These are phyloP conservation scores for Bolboschoenoplectus hybrid DNA, from an alignment of 202 grass and related monocot genomes.

Conservation along the genomic window DNA sequence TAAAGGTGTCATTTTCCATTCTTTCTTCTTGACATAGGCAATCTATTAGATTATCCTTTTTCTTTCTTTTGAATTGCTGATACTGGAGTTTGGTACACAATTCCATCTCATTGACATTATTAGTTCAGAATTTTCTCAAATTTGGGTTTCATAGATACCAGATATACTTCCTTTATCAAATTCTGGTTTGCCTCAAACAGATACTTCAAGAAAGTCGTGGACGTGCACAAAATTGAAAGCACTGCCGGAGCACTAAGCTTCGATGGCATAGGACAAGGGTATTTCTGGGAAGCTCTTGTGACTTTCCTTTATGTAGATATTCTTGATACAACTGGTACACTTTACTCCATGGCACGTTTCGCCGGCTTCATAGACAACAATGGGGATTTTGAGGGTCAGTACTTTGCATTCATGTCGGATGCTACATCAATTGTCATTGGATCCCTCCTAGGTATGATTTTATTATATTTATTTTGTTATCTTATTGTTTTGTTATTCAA, in stretches of 20 bases:
- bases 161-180: background rate
- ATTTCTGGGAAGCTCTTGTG: conserved; percentile 92
- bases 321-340: conserved; percentile 84
- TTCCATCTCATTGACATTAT: background rate
- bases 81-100: background rate
- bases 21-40: conserved; percentile 7
- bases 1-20: background rate
- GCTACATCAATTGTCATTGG: conserved; percentile 81
- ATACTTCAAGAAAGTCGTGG: conserved; percentile 81
- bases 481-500: background rate
- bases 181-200: conserved; percentile 12
- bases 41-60: background rate
- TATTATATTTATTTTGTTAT: background rate
- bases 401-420: conserved; percentile 98
- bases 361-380: conserved; percentile 82
- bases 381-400: conserved; percentile 92
- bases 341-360: conserved; percentile 95
- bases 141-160: background rate
- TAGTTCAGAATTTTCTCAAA: background rate
- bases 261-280: conserved; percentile 43
- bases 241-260: conserved; percentile 84
- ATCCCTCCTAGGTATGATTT: conserved; percentile 56
- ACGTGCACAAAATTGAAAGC: conserved; percentile 69
- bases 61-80: background rate
- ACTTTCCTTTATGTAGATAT: conserved; percentile 98